Conservation (phyloP, 208 protist genomes). For the Acanthamoeba culbertsoni region DNA sequence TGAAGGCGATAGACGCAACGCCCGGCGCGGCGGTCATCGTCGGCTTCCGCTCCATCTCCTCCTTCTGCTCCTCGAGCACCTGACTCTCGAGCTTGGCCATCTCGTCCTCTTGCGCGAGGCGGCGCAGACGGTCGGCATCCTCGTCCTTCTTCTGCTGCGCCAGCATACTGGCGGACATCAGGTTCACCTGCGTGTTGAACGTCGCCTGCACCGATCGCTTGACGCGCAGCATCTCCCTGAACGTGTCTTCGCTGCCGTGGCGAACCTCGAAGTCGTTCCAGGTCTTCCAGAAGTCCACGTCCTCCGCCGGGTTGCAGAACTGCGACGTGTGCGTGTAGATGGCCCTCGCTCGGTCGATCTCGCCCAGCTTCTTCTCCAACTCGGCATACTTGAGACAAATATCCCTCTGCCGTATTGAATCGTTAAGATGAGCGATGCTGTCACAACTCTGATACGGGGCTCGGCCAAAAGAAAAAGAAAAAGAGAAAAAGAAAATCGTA, state of each 20-base stretch:
- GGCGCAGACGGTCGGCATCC: not conserved
- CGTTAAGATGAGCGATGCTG: not conserved
- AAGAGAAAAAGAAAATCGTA: slow-evolving; percentile 16
- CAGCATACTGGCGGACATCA: slow-evolving; percentile 38
- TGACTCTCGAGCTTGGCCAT: slow-evolving; percentile 17
- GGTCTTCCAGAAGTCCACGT: slow-evolving; percentile 28
- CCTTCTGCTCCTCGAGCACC: not conserved
- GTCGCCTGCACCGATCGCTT: slow-evolving; percentile 82
- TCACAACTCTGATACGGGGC: not conserved
- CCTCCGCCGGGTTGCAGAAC: slow-evolving; percentile 82
- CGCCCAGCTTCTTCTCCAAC: slow-evolving; percentile 89
- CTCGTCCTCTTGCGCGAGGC: not conserved
- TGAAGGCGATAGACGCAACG: slow-evolving; percentile 13
- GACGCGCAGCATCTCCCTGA: slow-evolving; percentile 90
- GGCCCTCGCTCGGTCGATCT: slow-evolving; percentile 89
- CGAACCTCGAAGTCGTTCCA: slow-evolving; percentile 68
- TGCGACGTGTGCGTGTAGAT: slow-evolving; percentile 88
- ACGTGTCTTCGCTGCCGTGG: slow-evolving; percentile 93
- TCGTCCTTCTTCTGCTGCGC: slow-evolving; percentile 16
- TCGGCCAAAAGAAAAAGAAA: not conserved
- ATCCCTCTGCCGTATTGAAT: slow-evolving; percentile 27
- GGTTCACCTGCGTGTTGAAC: slow-evolving; percentile 64
- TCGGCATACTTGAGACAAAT: slow-evolving; percentile 86
- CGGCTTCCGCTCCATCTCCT: not conserved
- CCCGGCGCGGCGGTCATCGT: slow-evolving; percentile 10